phyloP scores from a whole-genome alignment of 371 early-diverging fungal genomes.

The Basidiobolus heterosporus region DNA sequence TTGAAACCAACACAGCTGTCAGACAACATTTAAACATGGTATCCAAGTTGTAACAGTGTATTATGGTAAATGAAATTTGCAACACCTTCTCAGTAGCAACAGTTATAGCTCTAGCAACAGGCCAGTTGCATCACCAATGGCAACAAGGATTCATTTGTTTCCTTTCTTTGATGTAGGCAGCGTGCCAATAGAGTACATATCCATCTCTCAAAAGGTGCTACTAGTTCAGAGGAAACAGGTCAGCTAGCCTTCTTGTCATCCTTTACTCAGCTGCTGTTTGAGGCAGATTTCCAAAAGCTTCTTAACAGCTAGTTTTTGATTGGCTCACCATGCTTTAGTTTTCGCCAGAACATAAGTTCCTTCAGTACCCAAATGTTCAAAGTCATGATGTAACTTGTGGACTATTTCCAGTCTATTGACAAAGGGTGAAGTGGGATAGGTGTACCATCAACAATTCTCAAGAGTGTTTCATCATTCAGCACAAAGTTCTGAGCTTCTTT shows the following conservation, averaged over 20 bases:
- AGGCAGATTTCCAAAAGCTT: not conserved
- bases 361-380: not conserved
- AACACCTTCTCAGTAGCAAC: conserved; percentile 9
- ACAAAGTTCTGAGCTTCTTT: not conserved
- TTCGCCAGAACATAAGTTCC: not conserved
- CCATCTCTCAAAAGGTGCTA: conserved; percentile 12
- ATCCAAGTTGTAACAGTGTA: conserved; percentile 12
- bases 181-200: conserved; percentile 19
- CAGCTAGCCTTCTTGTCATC: no score
- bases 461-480: no score
- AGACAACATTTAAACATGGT: conserved; percentile 12
- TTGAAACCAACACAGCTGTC: conserved; percentile 11
- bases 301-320: not conserved
- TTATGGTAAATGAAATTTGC: conserved; percentile 18
- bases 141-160: conserved; percentile 21
- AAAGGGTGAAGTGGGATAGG: no score
- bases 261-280: not conserved
- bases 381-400: not conserved
- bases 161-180: conserved; percentile 8
- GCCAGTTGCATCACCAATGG: conserved; percentile 23
- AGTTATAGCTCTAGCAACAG: conserved; percentile 16
- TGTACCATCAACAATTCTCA: no score
- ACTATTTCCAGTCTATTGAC: no score
- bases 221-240: not conserved
- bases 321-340: not conserved